These are phyloP conservation scores for Acacia crassicarpa DNA, from an alignment of 306 rosid genomes.

Conservation along the genomic window DNA sequence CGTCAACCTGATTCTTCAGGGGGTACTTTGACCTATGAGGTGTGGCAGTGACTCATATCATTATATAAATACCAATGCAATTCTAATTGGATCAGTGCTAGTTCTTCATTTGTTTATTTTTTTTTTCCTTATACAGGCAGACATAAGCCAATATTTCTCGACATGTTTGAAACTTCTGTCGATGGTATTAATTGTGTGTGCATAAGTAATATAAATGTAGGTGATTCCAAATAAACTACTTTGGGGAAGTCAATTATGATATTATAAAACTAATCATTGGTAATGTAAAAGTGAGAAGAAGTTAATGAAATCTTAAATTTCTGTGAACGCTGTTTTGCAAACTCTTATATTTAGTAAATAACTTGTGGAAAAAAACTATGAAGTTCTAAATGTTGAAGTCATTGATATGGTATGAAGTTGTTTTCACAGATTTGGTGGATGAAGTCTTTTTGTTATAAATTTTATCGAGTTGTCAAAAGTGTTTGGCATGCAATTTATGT, in stretches of 20 bases:
- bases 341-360: not conserved
- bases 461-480: not conserved
- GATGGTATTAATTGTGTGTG: not conserved
- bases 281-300: not conserved
- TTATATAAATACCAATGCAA: constrained; percentile 21
- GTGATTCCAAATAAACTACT: not conserved
- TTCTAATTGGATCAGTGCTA: not conserved
- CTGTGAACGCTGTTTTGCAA: not conserved
- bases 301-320: not conserved
- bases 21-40: constrained; percentile 78
- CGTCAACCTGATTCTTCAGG: constrained; percentile 83
- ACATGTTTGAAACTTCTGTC: not conserved
- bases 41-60: constrained; percentile 29
- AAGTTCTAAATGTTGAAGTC: not conserved
- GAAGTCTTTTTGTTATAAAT: not conserved
- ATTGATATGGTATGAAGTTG: not conserved
- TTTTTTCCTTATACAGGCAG: not conserved
- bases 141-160: not conserved
- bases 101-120: not conserved
- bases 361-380: not conserved
- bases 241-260: not conserved
- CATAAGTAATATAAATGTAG: not conserved
- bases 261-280: not conserved
- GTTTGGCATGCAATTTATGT: not conserved
- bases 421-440: not conserved